Conservation (phyloP, 106 monocot species). For the Dendrobium catenatum region DNA sequence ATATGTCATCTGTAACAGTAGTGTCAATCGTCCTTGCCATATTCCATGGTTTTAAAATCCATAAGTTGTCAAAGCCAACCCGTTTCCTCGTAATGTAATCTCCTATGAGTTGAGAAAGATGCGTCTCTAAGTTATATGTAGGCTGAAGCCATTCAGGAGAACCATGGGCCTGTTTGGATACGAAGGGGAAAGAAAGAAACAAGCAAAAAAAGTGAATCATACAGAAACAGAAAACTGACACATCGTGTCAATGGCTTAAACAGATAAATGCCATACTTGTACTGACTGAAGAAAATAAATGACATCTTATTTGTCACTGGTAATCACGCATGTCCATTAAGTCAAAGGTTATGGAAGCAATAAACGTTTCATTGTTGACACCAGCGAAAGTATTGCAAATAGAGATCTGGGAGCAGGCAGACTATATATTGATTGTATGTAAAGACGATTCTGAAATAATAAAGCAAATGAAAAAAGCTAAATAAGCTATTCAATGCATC, state of each 20-base stretch:
- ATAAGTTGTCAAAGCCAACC: slow-evolving; percentile 55
- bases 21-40: slow-evolving; percentile 98
- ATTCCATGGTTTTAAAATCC: slow-evolving; percentile 99
- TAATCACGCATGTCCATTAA: no score
- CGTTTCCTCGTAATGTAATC: slow-evolving; percentile 55
- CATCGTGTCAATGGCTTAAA: not conserved
- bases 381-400: not conserved
- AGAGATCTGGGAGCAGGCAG: not conserved
- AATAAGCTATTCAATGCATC: not conserved
- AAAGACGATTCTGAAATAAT: not conserved
- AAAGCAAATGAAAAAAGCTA: not conserved
- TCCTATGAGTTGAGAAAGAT: slow-evolving; percentile 79
- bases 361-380: not conserved
- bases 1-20: slow-evolving; percentile 70
- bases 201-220: not conserved
- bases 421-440: not conserved
- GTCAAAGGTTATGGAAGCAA: no score
- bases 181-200: not conserved
- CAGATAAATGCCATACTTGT: not conserved
- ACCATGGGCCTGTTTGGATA: slow-evolving; percentile 61
- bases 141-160: slow-evolving; percentile 94
- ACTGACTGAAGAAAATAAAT: not conserved
- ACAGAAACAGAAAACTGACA: not conserved
- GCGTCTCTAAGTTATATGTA: slow-evolving; percentile 88
- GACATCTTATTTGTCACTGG: not conserved